Evolutionary conservation across 192 early-diverging fungal genomes (phyloP).

Genomic region (Mortierella claussenii): DNA sequence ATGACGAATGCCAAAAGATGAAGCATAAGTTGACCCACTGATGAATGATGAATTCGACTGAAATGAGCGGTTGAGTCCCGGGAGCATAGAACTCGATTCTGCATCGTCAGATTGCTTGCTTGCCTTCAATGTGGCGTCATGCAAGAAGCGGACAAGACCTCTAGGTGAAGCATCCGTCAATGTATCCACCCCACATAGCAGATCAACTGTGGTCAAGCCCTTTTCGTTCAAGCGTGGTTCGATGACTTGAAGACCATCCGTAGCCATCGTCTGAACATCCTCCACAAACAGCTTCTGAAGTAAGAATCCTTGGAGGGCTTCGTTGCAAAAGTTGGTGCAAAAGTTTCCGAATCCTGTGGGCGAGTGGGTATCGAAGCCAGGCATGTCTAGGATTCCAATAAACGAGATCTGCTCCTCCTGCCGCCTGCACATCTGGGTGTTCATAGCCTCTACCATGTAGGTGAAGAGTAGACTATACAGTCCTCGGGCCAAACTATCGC

Average conservation of each 20-base stretch:
- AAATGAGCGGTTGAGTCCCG: constrained; percentile 56
- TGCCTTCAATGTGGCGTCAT: constrained; percentile 41
- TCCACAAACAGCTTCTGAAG: constrained; percentile 68
- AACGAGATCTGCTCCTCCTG: constrained; percentile 79
- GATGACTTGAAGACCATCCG: constrained; percentile 18
- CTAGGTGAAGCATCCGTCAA: constrained; percentile 41
- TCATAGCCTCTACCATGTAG: constrained; percentile 92
- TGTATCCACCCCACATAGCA: constrained; percentile 50
- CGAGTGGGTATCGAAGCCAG: constrained; percentile 75
- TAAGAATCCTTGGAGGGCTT: constrained; percentile 74
- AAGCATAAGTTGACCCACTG: constrained; percentile 47
- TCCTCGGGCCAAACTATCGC: constrained; percentile 82
- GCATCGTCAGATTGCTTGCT: constrained; percentile 56
- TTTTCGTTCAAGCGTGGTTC: constrained; percentile 39
- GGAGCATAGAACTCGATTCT: constrained; percentile 58
- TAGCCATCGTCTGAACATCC: constrained; percentile 31
- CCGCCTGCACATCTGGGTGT: constrained; percentile 75
- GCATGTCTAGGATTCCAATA: constrained; percentile 87
- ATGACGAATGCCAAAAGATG: constrained; percentile 81
- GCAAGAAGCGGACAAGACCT: constrained; percentile 45
- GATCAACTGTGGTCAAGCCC: constrained; percentile 62
- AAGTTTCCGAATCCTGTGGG: constrained; percentile 79
- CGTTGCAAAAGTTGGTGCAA: constrained; percentile 76
- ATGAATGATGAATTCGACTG: constrained; percentile 59
- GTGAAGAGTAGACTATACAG: constrained; percentile 93